Conservation (phyloP, 352 stramenopile species). For the Globisporangium orthogonon region DNA sequence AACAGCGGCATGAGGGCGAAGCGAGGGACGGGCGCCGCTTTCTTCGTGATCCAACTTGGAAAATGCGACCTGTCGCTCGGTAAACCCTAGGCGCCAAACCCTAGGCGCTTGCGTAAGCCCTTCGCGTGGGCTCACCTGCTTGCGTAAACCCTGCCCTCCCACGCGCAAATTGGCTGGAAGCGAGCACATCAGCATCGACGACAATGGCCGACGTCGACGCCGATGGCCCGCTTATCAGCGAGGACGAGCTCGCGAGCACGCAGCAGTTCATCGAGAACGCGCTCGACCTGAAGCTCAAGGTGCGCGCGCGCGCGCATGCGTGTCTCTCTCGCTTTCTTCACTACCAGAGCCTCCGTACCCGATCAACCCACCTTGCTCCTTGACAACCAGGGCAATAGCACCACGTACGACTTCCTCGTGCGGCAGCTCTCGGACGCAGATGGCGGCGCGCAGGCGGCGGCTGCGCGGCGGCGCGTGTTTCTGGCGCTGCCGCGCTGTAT, state of each 20-base stretch:
- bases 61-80: neutral
- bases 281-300: slow-evolving; percentile 74
- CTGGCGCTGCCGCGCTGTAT: slow-evolving; percentile 69
- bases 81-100: too few relatives aligned
- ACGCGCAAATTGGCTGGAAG: too few relatives aligned
- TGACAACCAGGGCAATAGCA: slow-evolving; percentile 51
- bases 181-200: too few relatives aligned
- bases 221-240: neutral
- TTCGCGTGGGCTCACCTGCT: too few relatives aligned
- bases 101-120: too few relatives aligned
- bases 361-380: too few relatives aligned
- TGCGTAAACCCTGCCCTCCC: too few relatives aligned
- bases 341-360: too few relatives aligned
- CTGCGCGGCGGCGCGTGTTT: slow-evolving; percentile 51
- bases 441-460: slow-evolving; percentile 27
- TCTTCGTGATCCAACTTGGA: neutral
- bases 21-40: too few relatives aligned
- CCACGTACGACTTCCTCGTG: slow-evolving; percentile 74
- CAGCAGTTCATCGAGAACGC: slow-evolving; percentile 84
- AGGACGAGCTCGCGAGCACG: slow-evolving; percentile 64
- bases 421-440: slow-evolving; percentile 42
- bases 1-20: slow-evolving; percentile 31
- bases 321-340: neutral
- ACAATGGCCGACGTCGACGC: too few relatives aligned
- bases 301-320: slow-evolving; percentile 2